Percentiles rank a stretch among this genome's conserved stretches.
Conservation (phyloP, 2,329 filamentous ascomycete genomes). For the Verticillium zaregamsianum region DNA sequence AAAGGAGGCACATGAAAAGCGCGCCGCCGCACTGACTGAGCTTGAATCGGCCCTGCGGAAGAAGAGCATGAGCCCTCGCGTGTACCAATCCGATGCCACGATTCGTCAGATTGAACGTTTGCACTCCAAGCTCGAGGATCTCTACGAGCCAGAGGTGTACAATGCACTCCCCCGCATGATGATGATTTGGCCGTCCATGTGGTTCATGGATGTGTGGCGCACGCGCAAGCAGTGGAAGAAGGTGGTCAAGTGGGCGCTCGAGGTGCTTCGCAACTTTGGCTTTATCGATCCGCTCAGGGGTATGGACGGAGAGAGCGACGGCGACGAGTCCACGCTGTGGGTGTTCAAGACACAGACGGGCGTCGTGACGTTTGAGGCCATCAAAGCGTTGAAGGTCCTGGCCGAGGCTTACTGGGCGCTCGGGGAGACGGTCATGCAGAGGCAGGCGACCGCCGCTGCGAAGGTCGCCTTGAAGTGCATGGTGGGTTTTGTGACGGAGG, state of each 20-base stretch:
- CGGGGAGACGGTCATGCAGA: constrained; percentile 20
- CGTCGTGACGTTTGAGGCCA: constrained; percentile 29
- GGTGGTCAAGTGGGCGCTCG: constrained; percentile 22
- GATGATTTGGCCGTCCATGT: constrained; percentile 30
- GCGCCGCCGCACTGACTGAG: constrained; percentile 15
- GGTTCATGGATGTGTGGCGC: constrained; percentile 26
- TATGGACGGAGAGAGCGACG: constrained; percentile 9
- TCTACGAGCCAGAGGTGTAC: constrained; percentile 27
- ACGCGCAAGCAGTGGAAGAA: constrained; percentile 26
- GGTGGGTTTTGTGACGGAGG: constrained; percentile 26
- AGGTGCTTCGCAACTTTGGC: constrained; percentile 29
- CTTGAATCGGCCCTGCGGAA: constrained; percentile 24
- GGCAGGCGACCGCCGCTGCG: constrained; percentile 21
- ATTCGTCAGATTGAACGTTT: constrained; percentile 26
- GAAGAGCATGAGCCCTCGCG: constrained; percentile 12
- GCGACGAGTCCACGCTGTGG: constrained; percentile 14
- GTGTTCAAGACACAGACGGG: constrained; percentile 17
- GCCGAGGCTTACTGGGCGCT: constrained; percentile 23
- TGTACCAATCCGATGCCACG: constrained; percentile 22
- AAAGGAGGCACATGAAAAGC: constrained; percentile 12
- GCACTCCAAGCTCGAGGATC: constrained; percentile 22
- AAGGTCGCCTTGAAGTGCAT: constrained; percentile 24
- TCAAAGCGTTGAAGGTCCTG: constrained; percentile 23
- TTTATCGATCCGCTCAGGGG: constrained; percentile 16
- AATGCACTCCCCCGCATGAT: constrained; percentile 23